phyloP scores from a whole-genome alignment of 1,284 basidiomycete genomes.

The Sanguinoderma infundibulare region DNA sequence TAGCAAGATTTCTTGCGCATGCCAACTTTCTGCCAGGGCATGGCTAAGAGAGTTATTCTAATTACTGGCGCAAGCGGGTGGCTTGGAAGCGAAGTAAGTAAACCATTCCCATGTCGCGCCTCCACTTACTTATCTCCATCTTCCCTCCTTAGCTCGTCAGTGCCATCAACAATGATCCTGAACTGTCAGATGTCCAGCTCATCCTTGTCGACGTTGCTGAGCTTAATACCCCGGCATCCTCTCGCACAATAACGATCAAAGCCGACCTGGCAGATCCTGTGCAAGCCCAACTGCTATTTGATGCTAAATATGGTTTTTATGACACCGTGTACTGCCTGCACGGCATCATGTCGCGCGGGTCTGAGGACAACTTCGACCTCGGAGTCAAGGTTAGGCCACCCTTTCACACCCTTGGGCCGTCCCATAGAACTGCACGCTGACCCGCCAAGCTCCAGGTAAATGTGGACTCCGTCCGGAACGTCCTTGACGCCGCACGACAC shows the following conservation, averaged over 20 bases:
- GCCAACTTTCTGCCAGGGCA: background rate
- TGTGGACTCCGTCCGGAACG: constrained; percentile 58
- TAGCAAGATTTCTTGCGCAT: background rate
- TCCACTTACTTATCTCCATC: background rate
- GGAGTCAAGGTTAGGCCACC: constrained; percentile 54
- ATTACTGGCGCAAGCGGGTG: constrained; percentile 64
- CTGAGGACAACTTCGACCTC: constrained; percentile 66
- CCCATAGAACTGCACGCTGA: background rate
- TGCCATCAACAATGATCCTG: constrained; percentile 38
- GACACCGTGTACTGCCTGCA: constrained; percentile 62
- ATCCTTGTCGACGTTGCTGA: constrained; percentile 61
- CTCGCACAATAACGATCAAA: constrained; percentile 47
- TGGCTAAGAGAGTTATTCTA: constrained; percentile 44
- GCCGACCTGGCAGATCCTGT: constrained; percentile 52
- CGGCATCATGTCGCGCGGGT: constrained; percentile 72
- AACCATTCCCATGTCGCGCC: background rate
- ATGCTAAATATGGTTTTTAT: constrained; percentile 45
- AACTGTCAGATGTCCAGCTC: constrained; percentile 47
- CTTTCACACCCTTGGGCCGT: background rate
- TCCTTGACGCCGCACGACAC: constrained; percentile 52
- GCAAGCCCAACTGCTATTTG: constrained; percentile 46
- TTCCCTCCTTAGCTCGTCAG: constrained; percentile 37
- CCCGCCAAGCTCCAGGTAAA: constrained; percentile 52
- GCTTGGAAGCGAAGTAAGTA: constrained; percentile 46
- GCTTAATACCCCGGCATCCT: constrained; percentile 46